A percentile compares a stretch with the other conserved stretches of the same genome.
These are phyloP conservation scores for Pythium aphanidermatum DNA, from an alignment of 352 stramenopile species.

Conservation along the genomic window DNA sequence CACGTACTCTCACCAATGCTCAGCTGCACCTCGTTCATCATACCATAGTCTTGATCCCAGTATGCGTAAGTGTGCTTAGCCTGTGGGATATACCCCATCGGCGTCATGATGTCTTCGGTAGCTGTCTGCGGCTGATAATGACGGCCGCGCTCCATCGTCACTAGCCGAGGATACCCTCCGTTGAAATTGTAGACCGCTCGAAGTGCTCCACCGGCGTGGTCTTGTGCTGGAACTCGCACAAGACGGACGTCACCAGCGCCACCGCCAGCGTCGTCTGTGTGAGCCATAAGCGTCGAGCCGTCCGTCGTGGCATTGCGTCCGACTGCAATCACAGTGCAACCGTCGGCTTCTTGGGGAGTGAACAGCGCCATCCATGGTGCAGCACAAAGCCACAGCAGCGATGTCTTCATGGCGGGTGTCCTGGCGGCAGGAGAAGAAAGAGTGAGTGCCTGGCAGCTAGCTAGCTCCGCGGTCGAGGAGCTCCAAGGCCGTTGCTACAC, in stretches of 20 bases:
- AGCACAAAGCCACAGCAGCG: no score
- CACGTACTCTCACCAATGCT: constrained; percentile 95
- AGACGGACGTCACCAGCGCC: constrained; percentile 87
- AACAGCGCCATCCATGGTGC: not conserved
- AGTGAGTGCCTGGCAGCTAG: no score
- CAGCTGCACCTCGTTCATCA: constrained; percentile 94
- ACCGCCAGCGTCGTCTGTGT: constrained; percentile 80
- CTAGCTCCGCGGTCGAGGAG: no score
- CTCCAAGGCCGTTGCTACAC: no score
- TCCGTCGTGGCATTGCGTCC: constrained; percentile 67
- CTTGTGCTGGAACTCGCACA: constrained; percentile 83
- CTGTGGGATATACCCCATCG: constrained; percentile 87
- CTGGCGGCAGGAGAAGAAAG: no score
- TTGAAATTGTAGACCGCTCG: constrained; percentile 69
- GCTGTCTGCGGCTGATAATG: constrained; percentile 43
- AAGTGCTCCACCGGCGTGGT: constrained; percentile 34
- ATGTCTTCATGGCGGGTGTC: no score
- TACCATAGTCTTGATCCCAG: constrained; percentile 92
- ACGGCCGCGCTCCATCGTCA: constrained; percentile 57
- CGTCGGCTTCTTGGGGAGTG: not conserved
- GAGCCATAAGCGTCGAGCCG: constrained; percentile 83
- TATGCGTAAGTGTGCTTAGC: constrained; percentile 90
- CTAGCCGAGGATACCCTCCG: constrained; percentile 65
- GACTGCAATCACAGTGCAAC: constrained; percentile 87
- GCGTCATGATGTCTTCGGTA: constrained; percentile 29